Base-by-base conservation (phyloP, 2,329 filamentous ascomycete species). In the Endoconidiophora polonica region DNA sequence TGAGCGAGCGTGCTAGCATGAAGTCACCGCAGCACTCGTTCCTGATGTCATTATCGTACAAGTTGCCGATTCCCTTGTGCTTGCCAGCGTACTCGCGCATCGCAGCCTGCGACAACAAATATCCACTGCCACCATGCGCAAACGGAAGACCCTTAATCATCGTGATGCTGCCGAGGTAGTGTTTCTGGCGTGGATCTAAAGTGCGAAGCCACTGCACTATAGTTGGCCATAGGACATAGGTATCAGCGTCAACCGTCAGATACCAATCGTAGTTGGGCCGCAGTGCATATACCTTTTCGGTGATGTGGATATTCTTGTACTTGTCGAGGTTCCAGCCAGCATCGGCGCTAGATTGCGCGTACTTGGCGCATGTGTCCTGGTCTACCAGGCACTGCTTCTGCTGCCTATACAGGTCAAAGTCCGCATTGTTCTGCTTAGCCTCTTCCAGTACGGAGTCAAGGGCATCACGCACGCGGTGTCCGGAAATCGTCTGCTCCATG, bases 291-390 rank as follows among this genome's bases (percentile, higher is more conserved):
- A 70, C 60, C 61, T 74, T 73, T 59, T 75, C 69, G 10, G 73
- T 68, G 58, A 77, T 76, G 58, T 76, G 74, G 43, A 76, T 63
- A 58, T 76, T 77, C 61, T 79, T 79, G 63, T 76, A 79, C 62
- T 76, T 77, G 63, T 79, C 75, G 38, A 79, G 59, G 16, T 63
- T 65, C 75, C 74, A 78, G 1, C 65, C 66, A 36, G 58, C 52
- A 44, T 56, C 58, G 58, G 44, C 54, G 57, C 50, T 50, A 52
- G 54, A 5, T 52, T 45, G 50, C 44, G 59, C 49, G 50, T 54
- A 33, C 58, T 60, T 63, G 53, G 65, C 65, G 55, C 71, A 69
- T 48, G 65, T 66, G 41, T 68, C 66, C 43, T 69, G 66, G 36
- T 68, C 65, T 46, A 66, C 58, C 23, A 63, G 61, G 54, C 72